Conservation (phyloP, 2,329 filamentous ascomycete genomes). For the Pseudogymnoascus destructans region DNA sequence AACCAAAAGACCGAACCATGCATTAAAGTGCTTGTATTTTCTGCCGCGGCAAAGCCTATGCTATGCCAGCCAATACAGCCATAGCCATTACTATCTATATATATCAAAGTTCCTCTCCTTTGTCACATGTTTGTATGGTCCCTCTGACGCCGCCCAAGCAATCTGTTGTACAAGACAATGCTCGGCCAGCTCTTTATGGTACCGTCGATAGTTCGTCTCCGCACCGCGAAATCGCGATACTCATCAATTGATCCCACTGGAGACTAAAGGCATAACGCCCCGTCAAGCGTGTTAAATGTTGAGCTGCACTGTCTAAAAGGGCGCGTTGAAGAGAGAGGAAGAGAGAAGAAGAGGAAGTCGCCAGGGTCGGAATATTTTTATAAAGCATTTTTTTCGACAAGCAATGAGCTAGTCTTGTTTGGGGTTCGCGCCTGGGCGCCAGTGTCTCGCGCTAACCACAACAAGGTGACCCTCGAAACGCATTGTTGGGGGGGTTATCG, state of each 20-base stretch:
- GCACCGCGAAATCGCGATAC: constrained; percentile 45
- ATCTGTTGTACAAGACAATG: constrained; percentile 33
- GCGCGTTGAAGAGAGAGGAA: constrained; percentile 55
- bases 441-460: background rate
- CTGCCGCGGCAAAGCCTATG: background rate
- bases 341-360: constrained; percentile 26
- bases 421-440: constrained; percentile 9
- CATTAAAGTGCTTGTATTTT: background rate
- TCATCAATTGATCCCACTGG: constrained; percentile 49
- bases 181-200: constrained; percentile 46
- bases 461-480: background rate
- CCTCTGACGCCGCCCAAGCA: constrained; percentile 79
- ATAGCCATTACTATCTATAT: constrained; percentile 1
- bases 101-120: background rate
- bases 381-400: background rate
- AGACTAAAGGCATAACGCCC: constrained; percentile 56
- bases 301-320: constrained; percentile 78
- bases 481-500: constrained; percentile 9
- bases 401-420: constrained; percentile 14
- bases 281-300: constrained; percentile 45
- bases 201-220: constrained; percentile 37
- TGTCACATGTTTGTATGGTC: constrained; percentile 38
- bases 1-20: background rate
- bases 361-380: background rate
- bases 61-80: background rate